Percentiles rank a stretch among this genome's conserved stretches.
Evolutionary conservation across 257 asterid species (phyloP).

Genomic region (Paraleonurus japonicus): DNA sequence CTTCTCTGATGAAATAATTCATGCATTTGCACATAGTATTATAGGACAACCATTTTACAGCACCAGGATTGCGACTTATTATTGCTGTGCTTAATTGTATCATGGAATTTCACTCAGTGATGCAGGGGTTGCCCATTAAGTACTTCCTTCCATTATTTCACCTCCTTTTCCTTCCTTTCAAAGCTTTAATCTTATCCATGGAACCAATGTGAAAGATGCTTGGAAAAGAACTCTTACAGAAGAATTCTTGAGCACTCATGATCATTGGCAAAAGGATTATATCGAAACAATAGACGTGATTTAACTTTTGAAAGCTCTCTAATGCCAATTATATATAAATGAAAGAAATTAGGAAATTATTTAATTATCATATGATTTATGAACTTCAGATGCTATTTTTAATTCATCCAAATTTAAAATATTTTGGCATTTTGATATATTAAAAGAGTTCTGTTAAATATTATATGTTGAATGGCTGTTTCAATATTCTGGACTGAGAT

Average conservation of each 20-base stretch:
- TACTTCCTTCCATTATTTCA: background rate
- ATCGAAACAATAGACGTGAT: background rate
- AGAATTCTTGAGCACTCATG: background rate
- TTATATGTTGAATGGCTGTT: background rate
- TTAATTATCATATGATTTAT: background rate
- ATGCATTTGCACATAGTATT: background rate
- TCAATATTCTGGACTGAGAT: background rate
- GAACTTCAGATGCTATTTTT: background rate
- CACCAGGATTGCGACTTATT: background rate
- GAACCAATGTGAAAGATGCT: background rate
- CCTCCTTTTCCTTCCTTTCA: background rate
- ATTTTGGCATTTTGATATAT: background rate
- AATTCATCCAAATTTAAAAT: background rate
- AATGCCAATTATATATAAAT: background rate
- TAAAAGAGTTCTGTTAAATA: background rate
- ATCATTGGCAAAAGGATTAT: slow-evolving; percentile 5
- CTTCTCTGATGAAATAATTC: background rate
- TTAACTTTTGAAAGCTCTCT: background rate
- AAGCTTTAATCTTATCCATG: background rate
- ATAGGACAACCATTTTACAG: background rate
- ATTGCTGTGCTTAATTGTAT: background rate
- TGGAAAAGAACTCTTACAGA: background rate
- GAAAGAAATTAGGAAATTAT: background rate
- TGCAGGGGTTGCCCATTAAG: background rate
- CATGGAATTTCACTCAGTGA: background rate